Percentiles rank a stretch among this genome's conserved stretches.
These are phyloP conservation scores for Tanozyma kutaoensis DNA, from an alignment of 805 yeast genomes.

Conservation along the genomic window DNA sequence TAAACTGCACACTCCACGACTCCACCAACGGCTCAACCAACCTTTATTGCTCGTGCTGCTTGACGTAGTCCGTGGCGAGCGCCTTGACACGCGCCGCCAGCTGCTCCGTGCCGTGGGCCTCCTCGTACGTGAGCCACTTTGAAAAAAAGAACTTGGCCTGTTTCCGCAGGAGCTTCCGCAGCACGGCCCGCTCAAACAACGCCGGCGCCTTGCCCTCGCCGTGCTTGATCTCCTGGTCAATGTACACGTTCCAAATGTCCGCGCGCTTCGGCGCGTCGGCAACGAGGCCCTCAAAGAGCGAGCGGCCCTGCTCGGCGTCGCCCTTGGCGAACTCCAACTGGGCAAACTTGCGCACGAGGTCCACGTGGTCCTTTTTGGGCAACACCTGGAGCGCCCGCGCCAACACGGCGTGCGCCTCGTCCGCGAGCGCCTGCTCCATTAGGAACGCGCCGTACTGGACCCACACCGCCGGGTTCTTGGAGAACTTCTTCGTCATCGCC, in stretches of 20 bases:
- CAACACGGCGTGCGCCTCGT: slow-evolving; percentile 59
- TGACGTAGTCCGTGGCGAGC: slow-evolving; percentile 72
- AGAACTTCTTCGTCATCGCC: slow-evolving; percentile 62
- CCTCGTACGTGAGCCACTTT: slow-evolving; percentile 82
- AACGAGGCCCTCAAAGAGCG: slow-evolving; percentile 83
- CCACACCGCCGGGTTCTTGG: slow-evolving; percentile 66
- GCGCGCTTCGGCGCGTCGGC: slow-evolving; percentile 85
- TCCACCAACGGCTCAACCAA: too few species aligned
- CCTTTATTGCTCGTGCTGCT: too few species aligned
- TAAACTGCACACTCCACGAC: too few species aligned
- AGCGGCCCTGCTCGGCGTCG: slow-evolving; percentile 88
- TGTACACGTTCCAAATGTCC: slow-evolving; percentile 90
- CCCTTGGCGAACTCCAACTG: slow-evolving; percentile 80
- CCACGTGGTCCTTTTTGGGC: slow-evolving; percentile 64
- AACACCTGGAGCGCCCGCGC: slow-evolving; percentile 61
- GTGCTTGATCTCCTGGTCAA: slow-evolving; percentile 80
- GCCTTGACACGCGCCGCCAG: slow-evolving; percentile 78
- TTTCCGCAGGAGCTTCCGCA: slow-evolving; percentile 59
- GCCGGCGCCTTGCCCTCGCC: slow-evolving; percentile 51
- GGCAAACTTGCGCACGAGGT: slow-evolving; percentile 77
- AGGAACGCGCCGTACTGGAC: slow-evolving; percentile 66
- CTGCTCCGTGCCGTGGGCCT: slow-evolving; percentile 50
- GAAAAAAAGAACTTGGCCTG: slow-evolving; percentile 92
- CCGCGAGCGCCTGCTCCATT: slow-evolving; percentile 41
- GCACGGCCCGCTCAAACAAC: slow-evolving; percentile 68